Percentiles rank a stretch among this genome's conserved stretches.
phyloP scores from a whole-genome alignment of 331 rosid species.

The Rhamnella rubrinervis region DNA sequence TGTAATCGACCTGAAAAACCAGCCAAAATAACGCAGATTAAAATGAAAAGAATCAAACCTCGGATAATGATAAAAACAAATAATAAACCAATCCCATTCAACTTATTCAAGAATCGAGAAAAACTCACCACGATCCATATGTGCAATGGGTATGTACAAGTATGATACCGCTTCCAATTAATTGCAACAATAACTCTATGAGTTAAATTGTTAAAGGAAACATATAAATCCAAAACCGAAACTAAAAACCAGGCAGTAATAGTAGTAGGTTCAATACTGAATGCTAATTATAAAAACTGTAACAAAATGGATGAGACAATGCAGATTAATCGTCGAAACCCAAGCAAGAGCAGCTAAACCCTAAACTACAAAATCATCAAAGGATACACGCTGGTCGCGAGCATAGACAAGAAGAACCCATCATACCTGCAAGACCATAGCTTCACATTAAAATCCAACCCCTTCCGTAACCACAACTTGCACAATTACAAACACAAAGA shows the following conservation, averaged over 20 bases:
- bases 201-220: slow-evolving; percentile 41
- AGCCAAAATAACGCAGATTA: neutral
- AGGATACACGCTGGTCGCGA: slow-evolving; percentile 91
- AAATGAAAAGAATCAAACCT: neutral
- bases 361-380: slow-evolving; percentile 9
- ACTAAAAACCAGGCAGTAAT: neutral
- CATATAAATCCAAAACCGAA: neutral
- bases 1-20: slow-evolving; percentile 68
- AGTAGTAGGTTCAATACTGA: neutral
- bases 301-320: neutral
- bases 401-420: slow-evolving; percentile 90
- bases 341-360: slow-evolving; percentile 11
- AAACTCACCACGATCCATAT: slow-evolving; percentile 85
- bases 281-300: neutral
- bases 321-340: neutral
- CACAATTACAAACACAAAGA: neutral
- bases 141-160: slow-evolving; percentile 75
- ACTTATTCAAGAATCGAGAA: slow-evolving; percentile 11
- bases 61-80: slow-evolving; percentile 7
- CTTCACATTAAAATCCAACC: neutral
- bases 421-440: slow-evolving; percentile 62
- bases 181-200: slow-evolving; percentile 66
- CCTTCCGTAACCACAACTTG: neutral
- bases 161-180: slow-evolving; percentile 74
- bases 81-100: neutral